Conservation (phyloP, 768 basidiomycete species). For the Pleurotus eryngii region DNA sequence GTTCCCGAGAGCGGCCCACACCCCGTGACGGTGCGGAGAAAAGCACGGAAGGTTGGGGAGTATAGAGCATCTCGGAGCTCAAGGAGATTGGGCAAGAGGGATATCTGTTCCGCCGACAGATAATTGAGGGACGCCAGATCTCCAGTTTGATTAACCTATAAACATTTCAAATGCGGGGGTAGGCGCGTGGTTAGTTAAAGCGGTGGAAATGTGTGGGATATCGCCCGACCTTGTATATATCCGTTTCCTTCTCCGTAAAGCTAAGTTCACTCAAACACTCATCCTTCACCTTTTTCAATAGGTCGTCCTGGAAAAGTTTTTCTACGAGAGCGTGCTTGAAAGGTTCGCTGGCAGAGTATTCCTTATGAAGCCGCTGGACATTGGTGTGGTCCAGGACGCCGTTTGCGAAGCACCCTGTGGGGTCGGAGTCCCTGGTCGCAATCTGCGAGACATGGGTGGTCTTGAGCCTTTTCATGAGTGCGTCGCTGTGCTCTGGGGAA, state of each 20-base stretch:
- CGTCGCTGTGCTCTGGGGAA: constrained; percentile 17
- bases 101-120: constrained; percentile 72
- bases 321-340: constrained; percentile 84
- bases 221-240: constrained; percentile 85
- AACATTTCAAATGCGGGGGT: constrained; percentile 7
- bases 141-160: constrained; percentile 92
- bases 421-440: constrained; percentile 23
- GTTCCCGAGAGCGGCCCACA: constrained; percentile 88
- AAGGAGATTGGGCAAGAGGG: constrained; percentile 76
- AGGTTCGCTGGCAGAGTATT: constrained; percentile 60
- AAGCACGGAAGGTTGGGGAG: constrained; percentile 74
- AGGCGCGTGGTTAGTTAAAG: background rate
- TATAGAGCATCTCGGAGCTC: constrained; percentile 89
- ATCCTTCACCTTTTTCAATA: constrained; percentile 78
- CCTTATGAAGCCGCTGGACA: constrained; percentile 49
- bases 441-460: constrained; percentile 20
- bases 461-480: constrained; percentile 25
- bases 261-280: constrained; percentile 77
- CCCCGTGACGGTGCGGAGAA: constrained; percentile 83
- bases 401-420: constrained; percentile 41
- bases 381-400: constrained; percentile 56
- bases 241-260: constrained; percentile 94
- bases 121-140: constrained; percentile 92
- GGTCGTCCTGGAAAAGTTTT: constrained; percentile 78
- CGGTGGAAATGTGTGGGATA: background rate